Evolutionary conservation across 768 basidiomycete genomes (phyloP).

Genomic region (Boletus speciosus): DNA sequence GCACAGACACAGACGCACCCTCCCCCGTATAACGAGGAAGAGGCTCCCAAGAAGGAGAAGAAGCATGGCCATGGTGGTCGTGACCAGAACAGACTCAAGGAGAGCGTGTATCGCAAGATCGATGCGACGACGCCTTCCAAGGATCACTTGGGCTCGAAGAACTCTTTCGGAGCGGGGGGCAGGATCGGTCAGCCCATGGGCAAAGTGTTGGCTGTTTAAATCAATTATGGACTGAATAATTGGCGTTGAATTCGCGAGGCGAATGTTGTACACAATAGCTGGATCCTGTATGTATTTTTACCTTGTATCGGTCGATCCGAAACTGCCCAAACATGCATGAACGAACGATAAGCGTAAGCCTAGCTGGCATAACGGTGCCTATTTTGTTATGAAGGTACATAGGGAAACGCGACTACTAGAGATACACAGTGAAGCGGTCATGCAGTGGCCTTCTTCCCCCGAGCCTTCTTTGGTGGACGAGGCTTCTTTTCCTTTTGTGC

Average conservation of each 20-base stretch:
- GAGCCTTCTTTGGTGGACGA: conserved; percentile 61
- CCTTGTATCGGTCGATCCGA: conserved; percentile 12
- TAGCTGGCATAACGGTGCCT: conserved; percentile 8
- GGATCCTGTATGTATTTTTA: conserved; percentile 20
- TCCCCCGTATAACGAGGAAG: conserved; percentile 45
- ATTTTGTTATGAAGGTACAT: conserved; percentile 23
- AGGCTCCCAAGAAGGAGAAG: conserved; percentile 47
- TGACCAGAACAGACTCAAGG: conserved; percentile 45
- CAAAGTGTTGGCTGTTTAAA: conserved; percentile 37
- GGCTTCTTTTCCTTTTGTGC: conserved; percentile 72
- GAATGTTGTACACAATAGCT: conserved; percentile 7
- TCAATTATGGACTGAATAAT: background rate
- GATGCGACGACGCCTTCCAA: conserved; percentile 50
- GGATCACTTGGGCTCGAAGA: conserved; percentile 32
- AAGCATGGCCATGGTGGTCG: conserved; percentile 36
- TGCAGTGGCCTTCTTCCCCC: conserved; percentile 58
- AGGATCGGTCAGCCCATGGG: conserved; percentile 60
- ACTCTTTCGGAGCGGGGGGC: conserved; percentile 41
- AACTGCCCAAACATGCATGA: background rate
- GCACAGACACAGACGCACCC: conserved; percentile 14
- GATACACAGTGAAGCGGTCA: conserved; percentile 25
- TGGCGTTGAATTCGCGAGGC: background rate
- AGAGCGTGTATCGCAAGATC: conserved; percentile 43
- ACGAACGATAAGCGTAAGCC: background rate
- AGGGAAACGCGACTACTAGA: conserved; percentile 12